Base-by-base conservation (phyloP, 1,284 basidiomycete species). In the Dichomitus squalens region DNA sequence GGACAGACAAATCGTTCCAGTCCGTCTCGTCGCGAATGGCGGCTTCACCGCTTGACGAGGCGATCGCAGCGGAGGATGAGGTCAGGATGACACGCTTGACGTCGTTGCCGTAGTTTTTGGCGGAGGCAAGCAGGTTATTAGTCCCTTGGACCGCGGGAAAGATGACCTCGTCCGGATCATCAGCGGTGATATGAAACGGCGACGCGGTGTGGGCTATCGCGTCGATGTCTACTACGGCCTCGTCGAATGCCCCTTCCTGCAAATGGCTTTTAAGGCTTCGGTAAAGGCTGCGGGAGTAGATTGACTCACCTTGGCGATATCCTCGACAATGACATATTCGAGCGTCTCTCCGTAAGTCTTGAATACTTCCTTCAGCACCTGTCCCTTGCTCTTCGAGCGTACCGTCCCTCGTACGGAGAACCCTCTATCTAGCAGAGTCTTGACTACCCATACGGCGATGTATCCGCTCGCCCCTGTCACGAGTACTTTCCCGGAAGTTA, bases 1-100 rank as follows among this genome's bases (percentile, higher is more conserved):
- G 68, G n/a, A 82, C 70, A 3, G 81, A 77, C 38, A 77, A 74
- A 7, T 82, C 70, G 74, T 93, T 90, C 90, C 90, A 93, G 69
- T 89, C 80, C 0, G 66, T 59, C 59, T 84, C 82, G 35, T 70
- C 75, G 61, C 75, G 78, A 31, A 57, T 46, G 55, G 55, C 29
- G 57, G 60, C 23, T 11, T 47, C 44, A n/a, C 11, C 29, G 18
- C 27, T n/a, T n/a, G 44, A 35, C 21, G 39, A 31, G 23, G 39
- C 40, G 55, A 88, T 71, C 3, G 85, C 72, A 0, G 81, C 84
- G 41, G 75, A 77, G 0, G 88, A 84, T 12, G 77, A 77, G 0
- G 87, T 88, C 57, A 92, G 72, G 39, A 92, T 83, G 35, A 93
- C 76, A 57, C 63, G 60, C 49, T 61, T 57, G 23, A 66, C 61